Evolutionary conservation across 306 rosid genomes (phyloP), one percentile per base, ranked within the genome.

Genomic region (Purshia tridentata): DNA sequence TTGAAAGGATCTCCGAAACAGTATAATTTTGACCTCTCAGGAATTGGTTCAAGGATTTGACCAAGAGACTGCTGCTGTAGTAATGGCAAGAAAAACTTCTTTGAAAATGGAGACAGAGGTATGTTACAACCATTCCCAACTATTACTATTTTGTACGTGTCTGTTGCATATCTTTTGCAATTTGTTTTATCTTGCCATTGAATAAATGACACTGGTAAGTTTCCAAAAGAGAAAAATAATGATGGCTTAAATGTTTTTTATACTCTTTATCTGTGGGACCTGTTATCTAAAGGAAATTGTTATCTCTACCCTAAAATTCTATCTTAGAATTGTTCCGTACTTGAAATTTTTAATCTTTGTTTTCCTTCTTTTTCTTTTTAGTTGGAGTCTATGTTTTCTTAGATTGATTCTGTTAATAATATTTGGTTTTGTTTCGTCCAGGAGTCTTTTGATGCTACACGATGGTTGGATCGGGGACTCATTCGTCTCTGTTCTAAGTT

Each of bases 1-100:
- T 56, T n/a, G 71, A 16, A 69, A 58, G 65, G 42, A 41, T 70
- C 52, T 50, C 74, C 78, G 69, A 79, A 47, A 69, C 53, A 42
- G 48, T 78, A 77, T 41, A 18, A 67, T 55, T 45, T 66, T 79
- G 41, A 46, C 41, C 49, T 78, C 75, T 65, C 86, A 93, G 98
- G 98, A 93, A 85, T 73, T 93, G 86, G 84, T 89, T 70, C 96
- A 91, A 86, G 98, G 98, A 59, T 93, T 93, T 88, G 98, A 93
- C 80, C 98, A 93, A 73, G 98, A 93, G 86, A 87, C 98, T 65
- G 97, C 98, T 76, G 97, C 97, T 56, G 98, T 93, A 67, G 97
- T 91, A 67, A 86, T 93, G 94, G 95, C 92, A 80, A 91, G 98
- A 80, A 84, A 67, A 50, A 88, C 96, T 72, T 88, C 98, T 72